A percentile compares a stretch with the other conserved stretches of the same genome.
These are phyloP conservation scores for Pistacia atlantica DNA, from an alignment of 345 rosid genomes.

Conservation along the genomic window DNA sequence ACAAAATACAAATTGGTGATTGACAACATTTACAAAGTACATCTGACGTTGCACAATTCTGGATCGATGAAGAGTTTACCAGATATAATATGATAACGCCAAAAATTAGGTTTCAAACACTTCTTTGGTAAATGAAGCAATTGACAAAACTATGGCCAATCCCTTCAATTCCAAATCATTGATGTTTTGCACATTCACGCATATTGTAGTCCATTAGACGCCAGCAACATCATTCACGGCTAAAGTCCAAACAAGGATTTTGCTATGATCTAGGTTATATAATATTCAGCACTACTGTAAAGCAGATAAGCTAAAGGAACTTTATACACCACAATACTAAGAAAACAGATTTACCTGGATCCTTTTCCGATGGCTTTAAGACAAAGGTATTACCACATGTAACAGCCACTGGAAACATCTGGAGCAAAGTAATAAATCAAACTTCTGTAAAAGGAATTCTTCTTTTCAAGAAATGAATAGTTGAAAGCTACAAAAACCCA, in stretches of 20 bases:
- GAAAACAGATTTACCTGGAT: conserved; percentile 64
- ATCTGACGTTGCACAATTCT: not conserved
- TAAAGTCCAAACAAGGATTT: not conserved
- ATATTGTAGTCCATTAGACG: not conserved
- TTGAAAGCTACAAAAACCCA: not conserved
- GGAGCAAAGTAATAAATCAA: conserved; percentile 33
- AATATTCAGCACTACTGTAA: not conserved
- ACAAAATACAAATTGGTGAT: not conserved
- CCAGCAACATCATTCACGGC: not conserved
- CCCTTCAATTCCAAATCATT: not conserved
- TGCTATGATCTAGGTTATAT: conserved; percentile 8
- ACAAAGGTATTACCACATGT: conserved; percentile 93
- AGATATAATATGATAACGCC: not conserved
- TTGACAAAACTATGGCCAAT: not conserved
- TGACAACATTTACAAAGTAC: not conserved
- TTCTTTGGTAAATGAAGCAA: not conserved
- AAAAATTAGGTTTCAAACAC: not conserved
- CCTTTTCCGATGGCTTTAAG: conserved; percentile 96
- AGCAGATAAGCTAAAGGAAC: not conserved
- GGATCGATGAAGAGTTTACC: not conserved
- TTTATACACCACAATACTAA: not conserved
- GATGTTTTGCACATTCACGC: not conserved
- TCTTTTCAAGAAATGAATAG: not conserved
- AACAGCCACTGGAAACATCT: conserved; percentile 97
- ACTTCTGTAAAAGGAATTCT: not conserved